phyloP scores from a whole-genome alignment of 495 filamentous ascomycete genomes.

The Podospora sp. region DNA sequence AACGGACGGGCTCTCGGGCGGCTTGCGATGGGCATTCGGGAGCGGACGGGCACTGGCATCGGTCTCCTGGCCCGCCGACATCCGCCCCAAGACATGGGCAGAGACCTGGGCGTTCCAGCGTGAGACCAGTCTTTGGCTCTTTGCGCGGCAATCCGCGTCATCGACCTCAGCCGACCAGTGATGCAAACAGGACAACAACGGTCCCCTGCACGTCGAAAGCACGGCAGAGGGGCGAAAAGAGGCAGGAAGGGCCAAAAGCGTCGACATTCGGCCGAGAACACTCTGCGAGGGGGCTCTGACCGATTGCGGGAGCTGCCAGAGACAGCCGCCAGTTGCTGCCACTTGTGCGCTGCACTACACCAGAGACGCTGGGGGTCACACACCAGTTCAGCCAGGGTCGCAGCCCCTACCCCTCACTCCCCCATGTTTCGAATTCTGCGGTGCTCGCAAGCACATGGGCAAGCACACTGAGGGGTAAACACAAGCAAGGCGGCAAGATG shows the following conservation, averaged over 20 bases:
- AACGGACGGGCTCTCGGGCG: background rate
- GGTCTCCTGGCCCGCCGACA: constrained; percentile 1
- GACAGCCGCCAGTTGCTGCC: background rate
- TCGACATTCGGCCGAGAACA: constrained; percentile 2
- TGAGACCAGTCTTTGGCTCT: constrained; percentile 4
- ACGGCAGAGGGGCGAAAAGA: background rate
- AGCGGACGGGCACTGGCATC: background rate
- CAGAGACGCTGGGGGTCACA: background rate
- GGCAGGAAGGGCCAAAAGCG: background rate
- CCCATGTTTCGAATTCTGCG: constrained; percentile 13
- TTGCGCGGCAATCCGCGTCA: constrained; percentile 13
- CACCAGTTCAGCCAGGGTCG: constrained; percentile 6
- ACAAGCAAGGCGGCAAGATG: background rate
- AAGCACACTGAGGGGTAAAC: background rate
- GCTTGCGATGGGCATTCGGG: background rate
- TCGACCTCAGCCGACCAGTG: constrained; percentile 4
- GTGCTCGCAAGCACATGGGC: background rate
- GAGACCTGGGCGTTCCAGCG: constrained; percentile 17
- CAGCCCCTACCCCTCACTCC: background rate
- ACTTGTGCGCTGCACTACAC: background rate
- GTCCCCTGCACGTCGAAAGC: background rate
- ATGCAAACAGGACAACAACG: background rate
- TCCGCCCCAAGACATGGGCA: background rate
- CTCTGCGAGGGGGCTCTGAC: background rate
- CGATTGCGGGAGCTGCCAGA: background rate